Base-by-base conservation (phyloP, 768 basidiomycete genomes). In the Suillus americanus region DNA sequence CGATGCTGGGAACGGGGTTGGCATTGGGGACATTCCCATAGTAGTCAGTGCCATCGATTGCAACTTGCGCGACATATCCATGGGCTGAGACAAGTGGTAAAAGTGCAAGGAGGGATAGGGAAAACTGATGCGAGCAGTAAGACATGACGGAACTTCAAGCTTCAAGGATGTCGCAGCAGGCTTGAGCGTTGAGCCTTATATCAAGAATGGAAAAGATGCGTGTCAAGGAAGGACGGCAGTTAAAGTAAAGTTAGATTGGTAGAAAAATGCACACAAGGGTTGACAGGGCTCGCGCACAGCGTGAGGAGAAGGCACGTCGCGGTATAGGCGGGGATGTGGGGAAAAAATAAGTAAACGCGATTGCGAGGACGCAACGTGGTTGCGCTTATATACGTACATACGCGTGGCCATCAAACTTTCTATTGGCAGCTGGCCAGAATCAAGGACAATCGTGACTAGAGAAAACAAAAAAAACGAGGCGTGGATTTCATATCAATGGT, bases 41-140 rank as follows among this genome's bases (percentile, higher is more conserved):
- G 72, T 84, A 85, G 9, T 64, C 61, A 57, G 73, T 77, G 50
- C 84, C 83, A 54, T 83, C 82, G 33, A 86, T 79, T 46, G 70
- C 67, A 23, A 86, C 75, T 60, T 75, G 68, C 4, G 75, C 75
- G 38, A 85, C 67, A 64, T 78, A 83, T 7, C 83, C 83, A 62
- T 85, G 83, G 20, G 79, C 83, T 1, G 56, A 64, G 33, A 73
- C 35, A 3, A 38, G 50, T 28, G 65, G 55, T n/a, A 73, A 45
- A n/a, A 72, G 14, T 9, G 41, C 28, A 2, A 73, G 65, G 8
- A 56, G 23, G 48, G 62, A 23, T 23, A 41, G 5, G 30, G 54
- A 12, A 48, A 64, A 41, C 53, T 28, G 53, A 46, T 54, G 2
- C 30, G 51, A 7, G 55, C 48, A 43, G 50, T 54, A 41, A 20